Evolutionary conservation across 371 early-diverging fungal genomes (phyloP).

Genomic region (Rhizopus stolonifer): DNA sequence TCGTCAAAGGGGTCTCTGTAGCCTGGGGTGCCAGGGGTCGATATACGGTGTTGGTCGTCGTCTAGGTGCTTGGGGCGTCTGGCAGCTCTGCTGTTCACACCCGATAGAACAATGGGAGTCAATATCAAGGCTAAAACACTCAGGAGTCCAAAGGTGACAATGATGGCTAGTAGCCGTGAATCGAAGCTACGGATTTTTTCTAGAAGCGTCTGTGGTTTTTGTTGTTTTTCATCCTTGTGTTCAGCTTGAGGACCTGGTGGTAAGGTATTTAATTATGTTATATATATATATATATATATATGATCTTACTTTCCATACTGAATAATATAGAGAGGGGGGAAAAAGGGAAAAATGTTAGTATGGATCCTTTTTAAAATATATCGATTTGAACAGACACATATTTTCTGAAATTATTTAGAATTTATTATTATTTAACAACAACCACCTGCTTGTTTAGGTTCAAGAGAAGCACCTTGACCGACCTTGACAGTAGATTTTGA

Average conservation of each 20-base stretch:
- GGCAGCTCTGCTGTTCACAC: neutral
- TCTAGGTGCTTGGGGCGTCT: neutral
- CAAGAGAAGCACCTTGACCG: conserved; percentile 44
- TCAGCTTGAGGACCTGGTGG: too few species aligned
- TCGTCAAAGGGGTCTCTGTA: conserved; percentile 31
- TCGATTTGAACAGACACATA: neutral
- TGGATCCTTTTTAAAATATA: neutral
- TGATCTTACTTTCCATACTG: conserved; percentile 4
- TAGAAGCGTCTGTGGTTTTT: too few species aligned
- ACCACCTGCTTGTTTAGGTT: conserved; percentile 45
- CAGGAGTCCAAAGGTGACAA: too few species aligned
- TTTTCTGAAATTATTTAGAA: neutral
- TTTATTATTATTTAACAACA: conserved; percentile 37
- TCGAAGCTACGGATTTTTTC: neutral
- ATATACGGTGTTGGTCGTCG: neutral
- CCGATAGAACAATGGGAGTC: neutral
- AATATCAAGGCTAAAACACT: neutral
- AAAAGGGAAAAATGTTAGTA: neutral
- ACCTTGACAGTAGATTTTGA: conserved; percentile 48
- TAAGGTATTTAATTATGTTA: too few species aligned
- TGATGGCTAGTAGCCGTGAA: too few species aligned
- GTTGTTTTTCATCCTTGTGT: too few species aligned
- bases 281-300: too few species aligned
- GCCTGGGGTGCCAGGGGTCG: neutral
- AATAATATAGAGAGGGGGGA: neutral